Conservation (phyloP, 2,329 filamentous ascomycete genomes). For the Aspergillus unguis region DNA sequence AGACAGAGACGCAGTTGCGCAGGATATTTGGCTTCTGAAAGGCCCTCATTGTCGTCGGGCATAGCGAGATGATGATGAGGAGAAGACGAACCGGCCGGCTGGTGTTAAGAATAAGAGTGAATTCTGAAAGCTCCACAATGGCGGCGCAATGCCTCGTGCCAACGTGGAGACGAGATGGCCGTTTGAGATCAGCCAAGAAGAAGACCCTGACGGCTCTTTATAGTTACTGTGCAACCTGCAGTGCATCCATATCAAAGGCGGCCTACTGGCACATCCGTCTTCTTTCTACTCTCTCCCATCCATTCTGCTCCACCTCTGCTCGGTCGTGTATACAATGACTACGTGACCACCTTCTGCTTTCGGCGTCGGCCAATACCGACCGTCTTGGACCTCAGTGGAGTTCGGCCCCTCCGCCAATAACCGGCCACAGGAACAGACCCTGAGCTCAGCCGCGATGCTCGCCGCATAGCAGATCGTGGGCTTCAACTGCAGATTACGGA, state of each 20-base stretch:
- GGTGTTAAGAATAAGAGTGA: slow-evolving; percentile 1
- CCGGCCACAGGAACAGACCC: neutral
- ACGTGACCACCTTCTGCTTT: slow-evolving; percentile 10
- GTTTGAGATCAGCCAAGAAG: too few species aligned
- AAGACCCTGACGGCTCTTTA: too few species aligned
- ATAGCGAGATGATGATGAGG: neutral
- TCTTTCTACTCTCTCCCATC: neutral
- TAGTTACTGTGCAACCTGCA: too few species aligned
- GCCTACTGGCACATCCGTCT: neutral
- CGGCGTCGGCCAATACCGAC: neutral
- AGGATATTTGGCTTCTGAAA: neutral
- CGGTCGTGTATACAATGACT: neutral
- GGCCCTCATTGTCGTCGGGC: slow-evolving; percentile 10
- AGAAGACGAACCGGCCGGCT: neutral
- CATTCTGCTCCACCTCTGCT: neutral
- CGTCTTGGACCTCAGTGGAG: neutral
- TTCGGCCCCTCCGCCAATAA: neutral
- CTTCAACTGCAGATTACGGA: too few species aligned
- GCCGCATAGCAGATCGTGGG: too few species aligned
- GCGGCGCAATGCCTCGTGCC: neutral
- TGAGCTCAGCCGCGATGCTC: too few species aligned
- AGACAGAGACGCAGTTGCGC: slow-evolving; percentile 4
- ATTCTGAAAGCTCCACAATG: neutral
- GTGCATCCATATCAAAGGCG: too few species aligned
- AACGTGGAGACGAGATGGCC: neutral